These are phyloP conservation scores for Candida maltosa DNA, from an alignment of 805 yeast genomes.

Conservation along the genomic window DNA sequence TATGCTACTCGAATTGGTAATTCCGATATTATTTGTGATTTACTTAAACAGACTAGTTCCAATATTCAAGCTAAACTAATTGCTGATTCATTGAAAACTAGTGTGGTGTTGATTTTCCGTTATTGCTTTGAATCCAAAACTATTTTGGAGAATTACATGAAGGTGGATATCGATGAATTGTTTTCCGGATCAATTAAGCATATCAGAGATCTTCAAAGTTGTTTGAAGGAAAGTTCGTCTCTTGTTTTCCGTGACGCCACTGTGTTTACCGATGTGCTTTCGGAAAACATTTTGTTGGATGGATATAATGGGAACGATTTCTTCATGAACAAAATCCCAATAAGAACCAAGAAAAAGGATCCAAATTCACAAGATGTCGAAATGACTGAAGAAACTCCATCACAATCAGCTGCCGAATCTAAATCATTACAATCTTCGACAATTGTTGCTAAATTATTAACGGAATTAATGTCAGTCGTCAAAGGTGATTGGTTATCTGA, in stretches of 20 bases:
- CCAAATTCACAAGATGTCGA: constrained; percentile 19
- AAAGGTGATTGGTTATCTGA: constrained; percentile 35
- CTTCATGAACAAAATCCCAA: constrained; percentile 18
- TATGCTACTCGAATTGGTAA: constrained; percentile 39
- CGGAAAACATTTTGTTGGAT: constrained; percentile 40
- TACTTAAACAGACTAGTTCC: constrained; percentile 3
- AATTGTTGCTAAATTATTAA: constrained; percentile 57
- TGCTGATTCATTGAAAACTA: constrained; percentile 9
- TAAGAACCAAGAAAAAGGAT: constrained; percentile 11
- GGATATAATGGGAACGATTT: constrained; percentile 37
- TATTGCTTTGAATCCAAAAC: constrained; percentile 65
- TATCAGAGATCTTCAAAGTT: constrained; percentile 42
- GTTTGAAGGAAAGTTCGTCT: constrained; percentile 50
- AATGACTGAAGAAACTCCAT: constrained; percentile 24
- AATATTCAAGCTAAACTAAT: constrained; percentile 2
- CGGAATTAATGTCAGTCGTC: constrained; percentile 56
- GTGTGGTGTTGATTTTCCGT: constrained; percentile 50
- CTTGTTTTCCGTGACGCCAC: constrained; percentile 49
- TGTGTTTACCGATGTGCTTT: constrained; percentile 42
- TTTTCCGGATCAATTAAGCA: constrained; percentile 27
- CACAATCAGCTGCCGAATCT: constrained; percentile 1
- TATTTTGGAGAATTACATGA: constrained; percentile 46
- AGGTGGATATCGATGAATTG: constrained; percentile 46
- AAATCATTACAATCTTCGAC: constrained; percentile 40
- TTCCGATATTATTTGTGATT: constrained; percentile 42